A percentile compares a stretch with the other conserved stretches of the same genome.
Conservation (phyloP, 2,329 filamentous ascomycete genomes). For the Aspergillus nomiae region DNA sequence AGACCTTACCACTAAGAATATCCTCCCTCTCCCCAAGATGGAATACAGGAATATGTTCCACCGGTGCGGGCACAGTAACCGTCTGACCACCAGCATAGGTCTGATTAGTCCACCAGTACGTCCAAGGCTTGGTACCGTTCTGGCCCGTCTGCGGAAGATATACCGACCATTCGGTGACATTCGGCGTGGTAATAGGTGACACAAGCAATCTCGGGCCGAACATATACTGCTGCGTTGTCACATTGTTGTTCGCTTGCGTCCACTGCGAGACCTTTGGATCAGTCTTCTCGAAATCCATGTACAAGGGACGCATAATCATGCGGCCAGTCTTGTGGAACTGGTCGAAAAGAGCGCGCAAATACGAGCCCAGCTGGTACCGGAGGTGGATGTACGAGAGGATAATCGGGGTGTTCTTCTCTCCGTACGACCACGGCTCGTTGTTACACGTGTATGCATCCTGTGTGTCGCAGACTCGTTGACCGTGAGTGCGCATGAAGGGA, state of each 20-base stretch:
- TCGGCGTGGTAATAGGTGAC: slow-evolving; percentile 38
- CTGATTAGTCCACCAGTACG: slow-evolving; percentile 45
- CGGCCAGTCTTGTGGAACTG: slow-evolving; percentile 35
- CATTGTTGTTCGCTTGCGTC: slow-evolving; percentile 33
- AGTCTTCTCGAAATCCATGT: slow-evolving; percentile 39
- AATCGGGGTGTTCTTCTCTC: slow-evolving; percentile 58
- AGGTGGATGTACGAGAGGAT: slow-evolving; percentile 59
- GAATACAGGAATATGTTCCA: slow-evolving; percentile 37
- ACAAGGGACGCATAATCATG: slow-evolving; percentile 42
- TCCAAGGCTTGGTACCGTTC: slow-evolving; percentile 35
- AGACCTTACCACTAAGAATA: slow-evolving; percentile 60
- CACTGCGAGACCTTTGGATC: slow-evolving; percentile 25
- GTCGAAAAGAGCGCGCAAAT: slow-evolving; percentile 35
- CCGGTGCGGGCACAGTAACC: slow-evolving; percentile 38
- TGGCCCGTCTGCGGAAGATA: slow-evolving; percentile 35
- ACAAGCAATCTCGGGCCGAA: slow-evolving; percentile 41
- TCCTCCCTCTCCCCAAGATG: slow-evolving; percentile 68
- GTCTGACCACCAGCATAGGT: slow-evolving; percentile 42
- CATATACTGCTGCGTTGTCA: slow-evolving; percentile 44
- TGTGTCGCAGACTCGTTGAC: slow-evolving; percentile 56
- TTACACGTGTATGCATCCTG: slow-evolving; percentile 39
- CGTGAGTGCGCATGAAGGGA: slow-evolving; percentile 63
- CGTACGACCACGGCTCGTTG: slow-evolving; percentile 65
- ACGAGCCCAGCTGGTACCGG: slow-evolving; percentile 52
- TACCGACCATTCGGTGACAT: slow-evolving; percentile 39